Base-by-base conservation (phyloP, 2,329 filamentous ascomycete species). In the Macrophomina tecta region DNA sequence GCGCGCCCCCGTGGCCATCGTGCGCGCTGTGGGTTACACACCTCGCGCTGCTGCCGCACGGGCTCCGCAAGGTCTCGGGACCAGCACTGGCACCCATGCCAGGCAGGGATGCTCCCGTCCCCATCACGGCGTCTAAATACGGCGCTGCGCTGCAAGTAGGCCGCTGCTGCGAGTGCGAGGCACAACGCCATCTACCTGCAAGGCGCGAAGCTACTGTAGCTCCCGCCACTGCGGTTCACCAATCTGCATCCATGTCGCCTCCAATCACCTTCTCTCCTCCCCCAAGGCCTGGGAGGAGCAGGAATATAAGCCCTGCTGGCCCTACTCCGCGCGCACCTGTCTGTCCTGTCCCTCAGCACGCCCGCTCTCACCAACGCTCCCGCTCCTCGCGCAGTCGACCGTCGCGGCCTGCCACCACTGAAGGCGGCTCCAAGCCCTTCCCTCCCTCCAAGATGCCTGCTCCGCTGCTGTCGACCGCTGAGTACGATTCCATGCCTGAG, bases 401-500 rank as follows among this genome's bases (percentile, higher is more conserved):
- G 23, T 51, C 53, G 11, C 38, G 64, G 45, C 64, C 64, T 18
- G 45, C 38, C 32, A 66, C 64, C 55, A 60, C 53, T 36, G 64
- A 66, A 32, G 48, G 55, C 40, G 11, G 11, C 34, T 56, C 53
- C 12, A 45, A 42, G 32, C 28, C 55, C 16, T 55, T 48, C n/a
- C 49, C 65, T 12, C 49, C 65, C 11, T 34, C 45, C 65, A 67
- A 42, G 30, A 67, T 67, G 65, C 65, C 65, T 14, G 48, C 58
- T 30, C 58, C 69, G 58, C 68, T 74, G 60, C 70, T 77, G 64
- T 73, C 73, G 67, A 74, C 78, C 69, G 76, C 78, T 66, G 78
- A 82, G 66, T 82, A 77, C 72, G 76, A 78, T 60, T 72, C 76
- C 42, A 74, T 83, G 68, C 81, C 81, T 23, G 63, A 73, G 70